Base-by-base conservation (phyloP, 306 rosid species). In the Hippophae rhamnoides region DNA sequence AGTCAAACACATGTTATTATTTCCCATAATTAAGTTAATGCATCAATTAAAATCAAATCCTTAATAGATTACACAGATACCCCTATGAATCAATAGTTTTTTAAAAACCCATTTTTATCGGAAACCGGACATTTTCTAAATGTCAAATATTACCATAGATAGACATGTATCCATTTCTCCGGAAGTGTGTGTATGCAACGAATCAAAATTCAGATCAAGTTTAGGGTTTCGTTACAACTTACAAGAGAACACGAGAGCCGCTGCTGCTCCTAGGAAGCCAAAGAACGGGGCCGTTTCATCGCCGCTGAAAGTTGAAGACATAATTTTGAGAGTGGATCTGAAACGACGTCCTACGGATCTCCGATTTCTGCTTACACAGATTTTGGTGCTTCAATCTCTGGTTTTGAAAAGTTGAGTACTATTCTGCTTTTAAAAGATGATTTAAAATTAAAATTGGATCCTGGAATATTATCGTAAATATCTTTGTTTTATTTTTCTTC, bases 261-360 rank as follows among this genome's bases (percentile, higher is more conserved):
- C 90, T 9, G 95, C 95, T 63, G 95, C 95, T 31, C 95, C 95
- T 26, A 86, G 87, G 79, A 86, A 86, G 78, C 95, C 95, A 57
- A 86, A 86, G 67, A 86, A 86, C 49, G 95, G 95, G 18, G 95
- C 95, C 61, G 95, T 86, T 66, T 86, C 95, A 79, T 86, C 95
- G 82, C 95, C 95, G 76, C 90, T 76, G 76, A 86, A 86, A 8
- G 74, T 52, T 9, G 79, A 55, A 72, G 86, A 69, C 95, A 86
- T 86, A 47, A n/a, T 44, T 18, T 31, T 31, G 45, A 47, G 12
- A 6, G 56, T 26, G 68, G 82, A 80, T 67, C 76, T 56, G 65
- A 46, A 60, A 63, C 68, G 64, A 69, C 44, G 77, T 56, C 47
- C 70, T 10, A 40, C 47, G 63, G 81, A 82, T 80, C 84, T 75